These are phyloP conservation scores for Nemania abortiva DNA, from an alignment of 2,329 filamentous ascomycete species.

Conservation along the genomic window DNA sequence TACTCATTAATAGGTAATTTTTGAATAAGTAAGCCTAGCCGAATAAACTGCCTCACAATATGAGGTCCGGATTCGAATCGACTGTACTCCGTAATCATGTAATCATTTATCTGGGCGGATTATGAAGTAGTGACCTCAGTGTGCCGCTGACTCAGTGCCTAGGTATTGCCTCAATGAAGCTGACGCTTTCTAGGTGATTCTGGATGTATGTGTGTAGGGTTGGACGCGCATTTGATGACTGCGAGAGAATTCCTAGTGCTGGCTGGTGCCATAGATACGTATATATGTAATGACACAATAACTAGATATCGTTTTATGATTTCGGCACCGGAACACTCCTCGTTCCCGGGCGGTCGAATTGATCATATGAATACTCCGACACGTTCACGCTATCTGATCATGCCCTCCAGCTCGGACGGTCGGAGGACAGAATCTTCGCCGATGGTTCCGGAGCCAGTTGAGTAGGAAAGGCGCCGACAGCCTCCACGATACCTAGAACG, in stretches of 20 bases:
- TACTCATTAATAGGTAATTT: background rate
- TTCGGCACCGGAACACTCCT: constrained; percentile 22
- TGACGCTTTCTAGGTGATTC: background rate
- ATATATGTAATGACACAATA: background rate
- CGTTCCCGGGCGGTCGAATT: background rate
- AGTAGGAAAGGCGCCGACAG: background rate
- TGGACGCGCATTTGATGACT: background rate
- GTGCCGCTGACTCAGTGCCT: constrained; percentile 1
- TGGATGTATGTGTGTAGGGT: background rate
- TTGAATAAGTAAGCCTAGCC: background rate
- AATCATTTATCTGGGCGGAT: background rate
- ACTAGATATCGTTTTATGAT: background rate
- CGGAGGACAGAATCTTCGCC: constrained; percentile 7
- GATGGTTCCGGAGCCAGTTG: constrained; percentile 24
- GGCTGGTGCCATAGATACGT: background rate
- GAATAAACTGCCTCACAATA: background rate
- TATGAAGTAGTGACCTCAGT: background rate
- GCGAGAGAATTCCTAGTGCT: background rate
- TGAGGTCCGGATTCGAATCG: background rate
- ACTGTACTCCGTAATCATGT: background rate
- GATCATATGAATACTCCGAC: background rate
- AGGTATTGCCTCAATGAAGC: background rate
- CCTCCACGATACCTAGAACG: background rate
- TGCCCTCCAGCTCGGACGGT: background rate
- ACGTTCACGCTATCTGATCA: background rate